A percentile compares a stretch with the other conserved stretches of the same genome.
These are phyloP conservation scores for Mucor velutinosus DNA, from an alignment of 371 early-diverging fungal genomes.

Conservation along the genomic window DNA sequence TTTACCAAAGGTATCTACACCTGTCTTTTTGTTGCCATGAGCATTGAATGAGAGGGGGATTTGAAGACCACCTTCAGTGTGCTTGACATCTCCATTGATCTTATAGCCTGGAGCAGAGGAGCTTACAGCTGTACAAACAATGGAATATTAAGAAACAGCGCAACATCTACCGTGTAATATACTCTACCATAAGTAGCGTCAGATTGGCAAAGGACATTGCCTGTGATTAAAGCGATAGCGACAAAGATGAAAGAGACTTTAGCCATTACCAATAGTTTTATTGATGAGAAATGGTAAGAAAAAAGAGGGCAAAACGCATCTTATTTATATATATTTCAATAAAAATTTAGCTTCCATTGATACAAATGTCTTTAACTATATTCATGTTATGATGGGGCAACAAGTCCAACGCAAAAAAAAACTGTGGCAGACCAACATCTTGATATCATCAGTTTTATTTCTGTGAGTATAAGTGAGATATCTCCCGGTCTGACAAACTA, in stretches of 20 bases:
- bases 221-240: constrained; percentile 24
- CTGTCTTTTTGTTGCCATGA: constrained; percentile 1
- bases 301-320: too few relatives aligned
- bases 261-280: constrained; percentile 6
- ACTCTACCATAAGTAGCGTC: constrained; percentile 21
- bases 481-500: not conserved
- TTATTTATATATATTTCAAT: too few relatives aligned
- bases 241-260: constrained; percentile 27
- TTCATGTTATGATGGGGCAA: too few relatives aligned
- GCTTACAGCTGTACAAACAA: constrained; percentile 8
- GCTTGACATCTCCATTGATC: constrained; percentile 27
- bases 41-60: constrained; percentile 27
- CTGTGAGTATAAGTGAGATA: not conserved
- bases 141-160: too few relatives aligned
- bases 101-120: constrained; percentile 34
- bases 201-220: constrained; percentile 13
- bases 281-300: too few relatives aligned
- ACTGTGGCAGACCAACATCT: too few relatives aligned
- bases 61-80: constrained; percentile 38
- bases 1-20: constrained; percentile 36
- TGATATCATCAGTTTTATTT: too few relatives aligned
- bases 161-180: too few relatives aligned
- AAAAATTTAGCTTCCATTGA: too few relatives aligned
- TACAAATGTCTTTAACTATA: too few relatives aligned
- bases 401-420: too few relatives aligned